These are phyloP conservation scores for Sarcocystis neurona DNA, from an alignment of 169 alveolate genomes.

Conservation along the genomic window DNA sequence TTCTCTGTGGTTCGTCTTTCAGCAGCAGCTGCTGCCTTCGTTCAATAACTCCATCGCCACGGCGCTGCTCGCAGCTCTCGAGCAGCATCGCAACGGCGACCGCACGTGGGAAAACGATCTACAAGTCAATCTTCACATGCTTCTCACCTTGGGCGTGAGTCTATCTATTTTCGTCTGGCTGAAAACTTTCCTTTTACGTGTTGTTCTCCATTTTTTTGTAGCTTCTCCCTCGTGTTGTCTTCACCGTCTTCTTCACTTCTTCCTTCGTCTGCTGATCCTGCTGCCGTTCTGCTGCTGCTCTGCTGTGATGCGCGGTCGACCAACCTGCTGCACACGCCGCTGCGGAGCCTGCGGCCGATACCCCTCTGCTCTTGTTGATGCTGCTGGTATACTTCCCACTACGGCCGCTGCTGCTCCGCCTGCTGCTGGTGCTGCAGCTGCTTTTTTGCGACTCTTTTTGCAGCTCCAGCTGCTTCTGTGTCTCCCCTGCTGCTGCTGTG, in stretches of 20 bases:
- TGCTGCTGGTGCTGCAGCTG: too few relatives aligned
- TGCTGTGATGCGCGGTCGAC: too few relatives aligned
- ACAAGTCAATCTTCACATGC: not conserved
- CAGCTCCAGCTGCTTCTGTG: too few relatives aligned
- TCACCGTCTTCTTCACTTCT: not conserved
- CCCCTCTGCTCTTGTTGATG: too few relatives aligned
- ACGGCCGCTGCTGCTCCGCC: too few relatives aligned
- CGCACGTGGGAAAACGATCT: not conserved
- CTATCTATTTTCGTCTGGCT: too few relatives aligned
- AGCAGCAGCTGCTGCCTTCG: not conserved
- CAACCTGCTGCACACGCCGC: too few relatives aligned
- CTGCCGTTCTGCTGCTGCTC: not conserved
- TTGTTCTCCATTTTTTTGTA: not conserved
- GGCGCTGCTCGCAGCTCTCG: not conserved
- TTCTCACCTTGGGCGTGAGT: constrained; percentile 4
- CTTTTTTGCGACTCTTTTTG: too few relatives aligned
- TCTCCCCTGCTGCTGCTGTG: too few relatives aligned
- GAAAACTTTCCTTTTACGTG: too few relatives aligned
- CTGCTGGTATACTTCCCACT: too few relatives aligned
- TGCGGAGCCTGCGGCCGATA: too few relatives aligned
- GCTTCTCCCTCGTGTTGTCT: not conserved
- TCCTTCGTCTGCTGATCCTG: not conserved
- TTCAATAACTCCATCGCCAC: not conserved
- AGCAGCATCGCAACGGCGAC: not conserved
- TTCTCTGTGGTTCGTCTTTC: not conserved